Conservation (phyloP, 805 yeast species). For the Maudiozyma pseudohumilis region DNA sequence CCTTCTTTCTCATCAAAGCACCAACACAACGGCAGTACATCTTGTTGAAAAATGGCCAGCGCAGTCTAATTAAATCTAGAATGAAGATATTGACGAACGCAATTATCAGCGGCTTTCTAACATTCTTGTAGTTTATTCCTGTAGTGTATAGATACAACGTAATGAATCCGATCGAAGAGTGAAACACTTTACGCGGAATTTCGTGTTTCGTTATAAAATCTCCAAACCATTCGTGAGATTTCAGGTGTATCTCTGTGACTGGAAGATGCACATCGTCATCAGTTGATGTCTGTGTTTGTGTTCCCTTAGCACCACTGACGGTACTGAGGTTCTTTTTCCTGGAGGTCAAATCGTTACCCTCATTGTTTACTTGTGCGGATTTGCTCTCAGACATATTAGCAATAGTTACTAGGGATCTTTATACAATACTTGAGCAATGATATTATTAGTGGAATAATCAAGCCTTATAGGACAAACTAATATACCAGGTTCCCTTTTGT, state of each 20-base stretch:
- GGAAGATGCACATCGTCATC: conserved; percentile 24
- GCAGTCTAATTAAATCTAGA: conserved; percentile 61
- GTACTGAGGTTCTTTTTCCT: too few relatives aligned
- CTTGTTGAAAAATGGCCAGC: conserved; percentile 50
- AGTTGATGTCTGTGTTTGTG: background rate
- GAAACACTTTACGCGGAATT: conserved; percentile 78
- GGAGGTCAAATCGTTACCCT: background rate
- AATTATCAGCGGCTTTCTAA: conserved; percentile 49
- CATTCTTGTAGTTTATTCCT: conserved; percentile 45
- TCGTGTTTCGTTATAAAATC: conserved; percentile 69
- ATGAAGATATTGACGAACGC: conserved; percentile 48
- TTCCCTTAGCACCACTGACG: too few relatives aligned
- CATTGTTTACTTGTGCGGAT: background rate
- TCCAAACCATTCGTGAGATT: conserved; percentile 37
- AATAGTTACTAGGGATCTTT: background rate
- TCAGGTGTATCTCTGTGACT: conserved; percentile 26
- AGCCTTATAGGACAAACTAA: too few relatives aligned
- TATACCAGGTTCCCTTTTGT: too few relatives aligned
- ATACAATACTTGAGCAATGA: too few relatives aligned
- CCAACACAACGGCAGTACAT: conserved; percentile 62
- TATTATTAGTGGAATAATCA: too few relatives aligned
- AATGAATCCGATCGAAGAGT: conserved; percentile 78
- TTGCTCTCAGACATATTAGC: background rate
- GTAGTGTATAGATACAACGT: conserved; percentile 62
- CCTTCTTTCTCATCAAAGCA: conserved; percentile 76